A percentile compares a stretch with the other conserved stretches of the same genome.
phyloP scores from a whole-genome alignment of 1,284 basidiomycete species.

The Microbotryum silenes-acaulis region DNA sequence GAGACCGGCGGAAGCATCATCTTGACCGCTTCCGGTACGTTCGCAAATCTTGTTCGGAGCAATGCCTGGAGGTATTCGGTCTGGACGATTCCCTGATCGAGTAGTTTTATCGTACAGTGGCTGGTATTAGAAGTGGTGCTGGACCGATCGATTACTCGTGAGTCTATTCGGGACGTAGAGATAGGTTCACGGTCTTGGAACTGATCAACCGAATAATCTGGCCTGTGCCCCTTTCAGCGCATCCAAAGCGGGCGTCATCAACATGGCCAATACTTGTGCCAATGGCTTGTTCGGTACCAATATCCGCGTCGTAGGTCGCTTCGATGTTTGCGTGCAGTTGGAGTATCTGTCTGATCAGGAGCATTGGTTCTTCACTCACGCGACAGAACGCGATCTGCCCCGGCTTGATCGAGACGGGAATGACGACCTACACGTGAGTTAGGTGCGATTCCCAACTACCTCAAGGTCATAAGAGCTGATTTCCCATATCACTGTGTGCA shows the following conservation, averaged over 20 bases:
- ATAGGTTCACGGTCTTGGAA: background rate
- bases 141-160: constrained; percentile 69
- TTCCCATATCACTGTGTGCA: constrained; percentile 63
- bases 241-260: constrained; percentile 82
- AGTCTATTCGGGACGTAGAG: background rate
- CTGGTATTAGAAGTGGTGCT: constrained; percentile 75
- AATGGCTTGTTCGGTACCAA: constrained; percentile 75
- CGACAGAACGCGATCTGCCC: constrained; percentile 71
- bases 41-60: background rate
- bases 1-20: constrained; percentile 73
- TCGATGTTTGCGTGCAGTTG: too few relatives aligned
- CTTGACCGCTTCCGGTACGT: constrained; percentile 73
- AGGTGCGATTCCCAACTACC: background rate
- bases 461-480: background rate
- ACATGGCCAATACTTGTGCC: constrained; percentile 68
- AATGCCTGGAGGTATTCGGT: too few relatives aligned
- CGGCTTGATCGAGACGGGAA: constrained; percentile 65
- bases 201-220: background rate
- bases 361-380: background rate
- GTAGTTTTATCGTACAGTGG: constrained; percentile 48
- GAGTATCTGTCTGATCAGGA: too few relatives aligned
- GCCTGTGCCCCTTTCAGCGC: constrained; percentile 52
- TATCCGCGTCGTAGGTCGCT: constrained; percentile 55
- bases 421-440: constrained; percentile 22
- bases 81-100: background rate